Evolutionary conservation across 768 basidiomycete genomes (phyloP).

Genomic region (Hygrocybe punicea): DNA sequence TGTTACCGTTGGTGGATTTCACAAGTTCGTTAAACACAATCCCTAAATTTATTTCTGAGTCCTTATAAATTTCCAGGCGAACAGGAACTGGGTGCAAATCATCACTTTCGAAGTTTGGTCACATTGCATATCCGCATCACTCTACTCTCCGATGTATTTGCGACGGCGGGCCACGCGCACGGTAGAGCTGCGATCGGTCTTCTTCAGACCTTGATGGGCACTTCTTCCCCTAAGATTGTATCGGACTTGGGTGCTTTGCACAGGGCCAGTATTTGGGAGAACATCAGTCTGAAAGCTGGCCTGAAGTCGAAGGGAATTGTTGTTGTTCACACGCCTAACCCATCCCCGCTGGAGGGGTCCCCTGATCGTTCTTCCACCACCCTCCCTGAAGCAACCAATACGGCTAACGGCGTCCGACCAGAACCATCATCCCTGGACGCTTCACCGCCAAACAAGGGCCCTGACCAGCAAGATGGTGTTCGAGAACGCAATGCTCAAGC

Average conservation of each 20-base stretch:
- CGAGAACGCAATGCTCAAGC: slow-evolving; percentile 68
- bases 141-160: slow-evolving; percentile 83
- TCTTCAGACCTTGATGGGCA: slow-evolving; percentile 69
- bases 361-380: slow-evolving; percentile 43
- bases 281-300: slow-evolving; percentile 67
- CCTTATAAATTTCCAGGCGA: slow-evolving; percentile 33
- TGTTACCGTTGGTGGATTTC: slow-evolving; percentile 62
- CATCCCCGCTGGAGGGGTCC: slow-evolving; percentile 49
- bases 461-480: slow-evolving; percentile 41
- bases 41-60: not conserved
- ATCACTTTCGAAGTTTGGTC: slow-evolving; percentile 67
- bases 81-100: slow-evolving; percentile 51
- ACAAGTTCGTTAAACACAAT: slow-evolving; percentile 32
- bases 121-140: slow-evolving; percentile 76
- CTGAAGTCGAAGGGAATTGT: slow-evolving; percentile 54
- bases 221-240: slow-evolving; percentile 60
- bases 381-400: slow-evolving; percentile 38
- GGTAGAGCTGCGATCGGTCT: slow-evolving; percentile 71
- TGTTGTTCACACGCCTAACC: slow-evolving; percentile 39
- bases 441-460: slow-evolving; percentile 18
- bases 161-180: slow-evolving; percentile 77
- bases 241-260: slow-evolving; percentile 75
- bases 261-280: slow-evolving; percentile 82
- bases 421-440: slow-evolving; percentile 11
- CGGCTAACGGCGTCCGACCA: slow-evolving; percentile 30